Evolutionary conservation across 139 green algal genomes (phyloP), one percentile per base, ranked within the genome.

Genomic region (Micromonas pusilla): DNA sequence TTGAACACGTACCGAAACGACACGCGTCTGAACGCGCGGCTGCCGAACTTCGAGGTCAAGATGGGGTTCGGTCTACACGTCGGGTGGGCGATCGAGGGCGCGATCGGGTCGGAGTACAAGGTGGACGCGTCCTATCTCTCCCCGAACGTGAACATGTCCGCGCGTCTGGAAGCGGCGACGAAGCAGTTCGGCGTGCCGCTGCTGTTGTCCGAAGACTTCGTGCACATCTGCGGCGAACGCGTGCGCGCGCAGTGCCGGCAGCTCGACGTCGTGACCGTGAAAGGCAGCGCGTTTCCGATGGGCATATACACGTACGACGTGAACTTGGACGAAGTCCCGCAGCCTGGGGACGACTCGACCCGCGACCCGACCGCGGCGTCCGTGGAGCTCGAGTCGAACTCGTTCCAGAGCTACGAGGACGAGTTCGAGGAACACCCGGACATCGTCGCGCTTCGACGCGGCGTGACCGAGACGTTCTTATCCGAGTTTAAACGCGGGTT

Each of bases 101-200:
- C 92, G 32, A 97, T 97, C 65, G 38, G 94, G 21, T 94, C 87
- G 21, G 89, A 94, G 80, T 91, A 96, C 91, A 98, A 98, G 87
- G 92, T 98, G 36, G 94, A 98, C 72, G 92, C 94, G 3, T 93
- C 87, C 45, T 97, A 97, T 82, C 85, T 98, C 37, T 96, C 90
- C 1, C 94, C 94, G 37, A 95, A 97, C 82, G 94, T 98, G 62
- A 98, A 98, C 89, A 96, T 98, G 87, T 92, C 93, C 2, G 90
- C 88, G 9, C 85, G 94, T 6, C 88, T 98, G 70, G 94, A 98
- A 80, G 74, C 74, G 60, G 78, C 78, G 20, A 81, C 73, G 0
- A 98, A 97, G 86, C 92, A 97, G 89, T 98, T 96, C 79, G 85
- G 90, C 21, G 84, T 87, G 36, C 77, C 86, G 39, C 81, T 98